Conservation (phyloP, 495 filamentous ascomycete genomes). For the Penicillium canescens region DNA sequence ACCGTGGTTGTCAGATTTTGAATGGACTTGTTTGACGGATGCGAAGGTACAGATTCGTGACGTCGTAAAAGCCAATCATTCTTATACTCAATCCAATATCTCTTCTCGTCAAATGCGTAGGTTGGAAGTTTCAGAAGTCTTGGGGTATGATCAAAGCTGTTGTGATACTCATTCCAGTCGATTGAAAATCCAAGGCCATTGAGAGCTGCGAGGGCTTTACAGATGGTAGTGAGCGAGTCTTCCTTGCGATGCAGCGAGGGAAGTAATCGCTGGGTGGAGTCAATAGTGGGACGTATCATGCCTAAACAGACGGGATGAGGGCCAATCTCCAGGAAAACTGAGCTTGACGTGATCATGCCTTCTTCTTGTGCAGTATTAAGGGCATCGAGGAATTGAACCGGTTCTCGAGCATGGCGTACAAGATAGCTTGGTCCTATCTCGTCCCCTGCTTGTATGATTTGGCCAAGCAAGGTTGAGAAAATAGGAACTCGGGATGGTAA, state of each 20-base stretch:
- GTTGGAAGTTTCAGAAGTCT: slow-evolving; percentile 60
- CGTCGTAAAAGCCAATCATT: slow-evolving; percentile 19
- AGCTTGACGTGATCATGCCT: not conserved
- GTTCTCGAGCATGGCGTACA: not conserved
- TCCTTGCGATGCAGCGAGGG: not conserved
- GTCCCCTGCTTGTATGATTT: not conserved
- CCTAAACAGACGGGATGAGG: not conserved
- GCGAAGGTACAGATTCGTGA: not conserved
- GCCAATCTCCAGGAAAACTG: not conserved
- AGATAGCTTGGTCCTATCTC: not conserved
- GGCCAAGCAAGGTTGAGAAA: not conserved
- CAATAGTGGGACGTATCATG: not conserved
- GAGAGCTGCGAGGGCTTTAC: not conserved
- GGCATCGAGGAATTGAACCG: not conserved
- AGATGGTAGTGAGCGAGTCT: not conserved
- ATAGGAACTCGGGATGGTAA: not conserved
- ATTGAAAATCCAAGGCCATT: slow-evolving; percentile 47
- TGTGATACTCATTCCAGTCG: slow-evolving; percentile 68
- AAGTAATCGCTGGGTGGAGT: not conserved
- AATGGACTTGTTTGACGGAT: not conserved
- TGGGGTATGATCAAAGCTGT: slow-evolving; percentile 52
- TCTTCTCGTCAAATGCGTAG: slow-evolving; percentile 50
- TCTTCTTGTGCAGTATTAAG: not conserved
- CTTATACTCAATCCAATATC: slow-evolving; percentile 39
- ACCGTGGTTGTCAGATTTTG: not conserved